Evolutionary conservation across 768 basidiomycete species (phyloP).

Genomic region (Suillus subluteus): DNA sequence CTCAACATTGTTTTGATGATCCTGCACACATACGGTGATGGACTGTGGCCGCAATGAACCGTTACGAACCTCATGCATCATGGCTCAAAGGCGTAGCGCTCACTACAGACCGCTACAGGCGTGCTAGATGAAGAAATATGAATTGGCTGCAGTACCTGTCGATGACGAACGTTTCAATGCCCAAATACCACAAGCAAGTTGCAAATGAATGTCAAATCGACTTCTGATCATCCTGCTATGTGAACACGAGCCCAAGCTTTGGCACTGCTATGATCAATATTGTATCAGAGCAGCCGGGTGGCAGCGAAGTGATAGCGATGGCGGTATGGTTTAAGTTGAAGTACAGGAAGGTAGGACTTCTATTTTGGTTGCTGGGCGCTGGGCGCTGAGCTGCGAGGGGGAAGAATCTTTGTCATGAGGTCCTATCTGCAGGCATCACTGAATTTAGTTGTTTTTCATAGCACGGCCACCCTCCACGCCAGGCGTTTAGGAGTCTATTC

Average conservation of each 20-base stretch:
- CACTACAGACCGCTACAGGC: not conserved
- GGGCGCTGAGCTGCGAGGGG: not conserved
- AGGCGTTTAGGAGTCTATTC: not conserved
- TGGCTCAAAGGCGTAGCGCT: not conserved
- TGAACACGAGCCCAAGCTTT: conserved; percentile 63
- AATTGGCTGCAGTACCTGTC: not conserved
- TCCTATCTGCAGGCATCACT: not conserved
- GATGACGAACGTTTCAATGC: not conserved
- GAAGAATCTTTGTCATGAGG: not conserved
- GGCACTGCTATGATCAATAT: conserved; percentile 82
- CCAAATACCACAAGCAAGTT: not conserved
- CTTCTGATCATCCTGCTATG: not conserved
- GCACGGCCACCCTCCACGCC: not conserved
- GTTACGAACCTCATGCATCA: not conserved
- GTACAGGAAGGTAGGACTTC: not conserved
- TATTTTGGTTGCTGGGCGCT: not conserved
- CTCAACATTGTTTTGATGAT: too few relatives aligned
- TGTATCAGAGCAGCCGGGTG: conserved; percentile 84
- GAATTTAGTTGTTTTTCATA: not conserved
- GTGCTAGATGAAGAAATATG: not conserved
- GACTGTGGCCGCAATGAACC: not conserved
- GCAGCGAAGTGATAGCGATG: conserved; percentile 66
- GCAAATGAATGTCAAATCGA: not conserved
- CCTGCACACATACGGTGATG: not conserved
- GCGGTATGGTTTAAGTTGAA: not conserved